phyloP scores from a whole-genome alignment of 768 basidiomycete species.

The Mycena leptocephala region DNA sequence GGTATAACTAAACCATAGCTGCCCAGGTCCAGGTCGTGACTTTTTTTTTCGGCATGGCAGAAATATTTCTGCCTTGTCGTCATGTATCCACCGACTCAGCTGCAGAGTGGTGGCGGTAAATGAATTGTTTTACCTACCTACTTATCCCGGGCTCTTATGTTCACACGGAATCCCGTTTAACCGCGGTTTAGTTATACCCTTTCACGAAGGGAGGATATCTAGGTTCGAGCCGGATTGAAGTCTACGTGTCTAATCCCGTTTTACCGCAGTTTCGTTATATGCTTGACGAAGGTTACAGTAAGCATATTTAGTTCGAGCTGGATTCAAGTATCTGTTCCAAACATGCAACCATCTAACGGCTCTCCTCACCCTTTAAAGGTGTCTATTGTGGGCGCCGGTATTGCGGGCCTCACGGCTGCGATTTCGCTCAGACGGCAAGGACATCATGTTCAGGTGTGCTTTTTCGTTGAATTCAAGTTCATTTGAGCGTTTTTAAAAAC shows the following conservation, averaged over 20 bases:
- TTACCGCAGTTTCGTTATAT: neutral
- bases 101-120: no score
- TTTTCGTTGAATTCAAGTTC: neutral
- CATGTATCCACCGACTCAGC: no score
- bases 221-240: no score
- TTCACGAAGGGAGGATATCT: no score
- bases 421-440: constrained; percentile 6
- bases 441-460: neutral
- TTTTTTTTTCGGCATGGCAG: no score
- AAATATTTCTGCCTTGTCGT: no score
- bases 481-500: no score
- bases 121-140: no score
- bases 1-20: no score
- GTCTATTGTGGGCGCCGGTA: constrained; percentile 64
- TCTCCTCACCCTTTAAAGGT: constrained; percentile 44
- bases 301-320: neutral
- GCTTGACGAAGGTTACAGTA: neutral
- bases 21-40: no score
- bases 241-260: no score
- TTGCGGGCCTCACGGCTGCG: constrained; percentile 9
- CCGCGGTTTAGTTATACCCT: neutral
- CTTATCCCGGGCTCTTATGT: no score
- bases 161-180: neutral
- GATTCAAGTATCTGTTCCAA: neutral
- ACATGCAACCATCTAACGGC: neutral